phyloP scores from a whole-genome alignment of 1,139 yeast species.

The Blastobotrys indianensis region DNA sequence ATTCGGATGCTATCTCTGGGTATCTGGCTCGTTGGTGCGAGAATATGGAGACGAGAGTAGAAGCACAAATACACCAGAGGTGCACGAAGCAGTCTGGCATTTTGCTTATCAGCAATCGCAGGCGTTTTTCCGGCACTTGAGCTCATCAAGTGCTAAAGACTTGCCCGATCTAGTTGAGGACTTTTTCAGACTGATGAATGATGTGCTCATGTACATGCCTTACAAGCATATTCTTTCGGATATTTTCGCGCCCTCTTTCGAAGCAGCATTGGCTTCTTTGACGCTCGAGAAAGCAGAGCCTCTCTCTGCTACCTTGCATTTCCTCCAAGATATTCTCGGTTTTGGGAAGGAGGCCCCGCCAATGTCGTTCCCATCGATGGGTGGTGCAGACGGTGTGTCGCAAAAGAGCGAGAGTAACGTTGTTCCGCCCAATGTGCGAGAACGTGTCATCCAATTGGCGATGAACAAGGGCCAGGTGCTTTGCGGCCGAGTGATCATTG shows the following conservation, averaged over 20 bases:
- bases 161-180: constrained; percentile 81
- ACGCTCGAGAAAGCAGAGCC: constrained; percentile 66
- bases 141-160: constrained; percentile 33
- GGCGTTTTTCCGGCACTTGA: constrained; percentile 38
- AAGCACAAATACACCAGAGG: constrained; percentile 35
- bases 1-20: constrained; percentile 86
- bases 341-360: constrained; percentile 86
- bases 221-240: constrained; percentile 53
- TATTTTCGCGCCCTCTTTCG: constrained; percentile 52
- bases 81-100: constrained; percentile 44
- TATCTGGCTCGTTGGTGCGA: constrained; percentile 74
- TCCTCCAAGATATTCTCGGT: constrained; percentile 67
- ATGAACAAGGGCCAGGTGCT: constrained; percentile 53
- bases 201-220: constrained; percentile 75
- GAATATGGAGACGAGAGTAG: constrained; percentile 65
- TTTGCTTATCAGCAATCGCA: constrained; percentile 44
- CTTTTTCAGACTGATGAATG: constrained; percentile 78
- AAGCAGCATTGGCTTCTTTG: constrained; percentile 55
- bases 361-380: constrained; percentile 43
- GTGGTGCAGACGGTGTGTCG: too few species aligned
- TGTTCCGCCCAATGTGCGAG: constrained; percentile 49
- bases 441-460: constrained; percentile 42
- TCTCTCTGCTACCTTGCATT: constrained; percentile 63
- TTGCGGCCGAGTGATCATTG: constrained; percentile 50
- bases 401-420: too few species aligned